Evolutionary conservation across 2,329 filamentous ascomycete species (phyloP), one percentile per base, ranked within the genome.

Genomic region (Claviceps digitariae): DNA sequence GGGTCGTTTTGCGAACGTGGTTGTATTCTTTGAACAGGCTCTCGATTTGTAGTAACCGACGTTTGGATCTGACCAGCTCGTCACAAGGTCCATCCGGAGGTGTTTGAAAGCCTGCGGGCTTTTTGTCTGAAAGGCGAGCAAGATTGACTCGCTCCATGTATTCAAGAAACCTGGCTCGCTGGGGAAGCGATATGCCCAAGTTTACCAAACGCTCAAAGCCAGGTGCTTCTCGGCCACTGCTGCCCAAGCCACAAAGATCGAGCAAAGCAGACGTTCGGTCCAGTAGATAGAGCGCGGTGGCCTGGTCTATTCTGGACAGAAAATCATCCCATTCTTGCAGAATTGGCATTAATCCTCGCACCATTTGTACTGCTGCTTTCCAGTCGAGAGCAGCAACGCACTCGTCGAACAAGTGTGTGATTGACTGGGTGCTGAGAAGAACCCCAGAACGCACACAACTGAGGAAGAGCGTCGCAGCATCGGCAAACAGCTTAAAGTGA

Each of bases 401-500:
- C 29, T 69, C 63, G 48, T 73, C 69, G 27, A 77, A 60, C 1
- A 77, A 52, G 20, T 68, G 63, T 46, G 58, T 62, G n/a, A 72
- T 60, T 1, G 67, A 58, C 20, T 62, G 58, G 2, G 59, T 57
- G 54, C 66, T 64, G 49, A 73, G 49, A 0, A 54, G 49, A 21
- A 70, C 63, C 4, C 66, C 65, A 15, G 67, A 60, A 44, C 64
- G 59, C 43, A 78, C 60, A 44, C 67, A 70, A 1, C 67, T 61
- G 40, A 69, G 60, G 41, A 77, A 69, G 13, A 76, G 65, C 3
- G 61, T 60, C 17, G 69, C 70, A 2, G 75, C 75, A 38, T 75
- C 67, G 13, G 68, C 66, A 31, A 74, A 65, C 41, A 72, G 65
- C 54, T 66, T 69, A 44, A 78, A 74, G 41, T 72, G 67, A 10